Conservation (phyloP, 805 yeast species). For the Yarrowia deformans region DNA sequence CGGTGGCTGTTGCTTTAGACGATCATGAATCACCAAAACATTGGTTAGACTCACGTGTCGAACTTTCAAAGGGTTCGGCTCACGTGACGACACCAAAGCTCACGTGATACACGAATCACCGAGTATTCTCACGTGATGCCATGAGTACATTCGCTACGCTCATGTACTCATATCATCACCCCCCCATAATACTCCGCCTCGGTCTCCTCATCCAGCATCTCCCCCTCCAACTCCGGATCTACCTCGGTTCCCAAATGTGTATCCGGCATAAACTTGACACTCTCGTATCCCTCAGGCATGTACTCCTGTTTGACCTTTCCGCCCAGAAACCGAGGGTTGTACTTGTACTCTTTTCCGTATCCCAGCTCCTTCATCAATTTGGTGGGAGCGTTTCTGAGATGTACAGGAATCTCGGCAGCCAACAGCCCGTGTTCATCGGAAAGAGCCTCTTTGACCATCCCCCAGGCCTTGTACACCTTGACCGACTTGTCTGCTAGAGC, state of each 20-base stretch:
- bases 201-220: conserved; percentile 1
- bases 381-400: conserved; percentile 95
- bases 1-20: too few species aligned
- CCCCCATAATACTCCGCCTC: conserved; percentile 35
- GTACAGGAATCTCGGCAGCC: conserved; percentile 67
- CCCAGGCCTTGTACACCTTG: conserved; percentile 82
- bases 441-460: conserved; percentile 65
- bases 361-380: conserved; percentile 87
- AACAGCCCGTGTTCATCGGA: conserved; percentile 64
- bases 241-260: conserved; percentile 47
- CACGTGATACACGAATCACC: too few species aligned
- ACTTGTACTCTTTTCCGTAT: conserved; percentile 83
- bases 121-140: too few species aligned
- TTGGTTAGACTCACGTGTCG: too few species aligned
- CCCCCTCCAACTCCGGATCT: conserved; percentile 41
- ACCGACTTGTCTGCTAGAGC: conserved; percentile 88
- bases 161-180: background rate
- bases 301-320: conserved; percentile 75
- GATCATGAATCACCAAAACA: too few species aligned
- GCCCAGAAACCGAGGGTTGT: conserved; percentile 78
- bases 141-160: background rate
- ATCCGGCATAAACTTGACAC: conserved; percentile 60
- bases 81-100: too few species aligned
- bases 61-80: too few species aligned
- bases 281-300: conserved; percentile 68